Conservation (phyloP, 2,329 filamentous ascomycete species). For the Aspergillus intermedius region DNA sequence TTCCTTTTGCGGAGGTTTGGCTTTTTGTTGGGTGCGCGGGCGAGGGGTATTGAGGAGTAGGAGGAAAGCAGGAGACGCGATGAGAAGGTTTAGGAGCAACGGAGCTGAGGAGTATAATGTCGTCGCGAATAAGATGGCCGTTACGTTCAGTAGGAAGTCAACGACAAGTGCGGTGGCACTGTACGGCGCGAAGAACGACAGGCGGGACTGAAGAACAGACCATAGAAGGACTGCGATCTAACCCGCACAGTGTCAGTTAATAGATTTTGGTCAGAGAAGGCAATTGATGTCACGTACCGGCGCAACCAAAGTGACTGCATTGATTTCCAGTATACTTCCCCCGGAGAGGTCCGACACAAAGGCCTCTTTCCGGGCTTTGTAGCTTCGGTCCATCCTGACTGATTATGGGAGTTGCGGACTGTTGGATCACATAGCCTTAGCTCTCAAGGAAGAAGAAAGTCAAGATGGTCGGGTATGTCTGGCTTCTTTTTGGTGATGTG, state of each 20-base stretch:
- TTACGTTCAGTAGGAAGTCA: slow-evolving; percentile 85
- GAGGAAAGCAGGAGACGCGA: slow-evolving; percentile 64
- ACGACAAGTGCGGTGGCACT: slow-evolving; percentile 59
- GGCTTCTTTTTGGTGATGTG: background rate
- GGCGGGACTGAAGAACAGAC: slow-evolving; percentile 78
- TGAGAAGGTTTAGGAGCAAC: slow-evolving; percentile 64
- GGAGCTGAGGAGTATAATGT: slow-evolving; percentile 76
- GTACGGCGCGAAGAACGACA: slow-evolving; percentile 76
- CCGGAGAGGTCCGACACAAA: slow-evolving; percentile 90
- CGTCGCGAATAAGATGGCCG: slow-evolving; percentile 71
- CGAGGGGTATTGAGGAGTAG: slow-evolving; percentile 45
- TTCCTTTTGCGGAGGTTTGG: slow-evolving; percentile 27
- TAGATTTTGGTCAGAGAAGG: slow-evolving; percentile 2
- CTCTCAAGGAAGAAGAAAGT: background rate
- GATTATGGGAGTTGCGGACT: background rate
- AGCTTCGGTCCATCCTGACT: slow-evolving; percentile 46
- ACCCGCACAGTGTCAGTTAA: slow-evolving; percentile 2
- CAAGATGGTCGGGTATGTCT: background rate
- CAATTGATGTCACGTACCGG: slow-evolving; percentile 55
- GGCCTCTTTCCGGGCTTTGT: slow-evolving; percentile 89
- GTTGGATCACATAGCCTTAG: background rate
- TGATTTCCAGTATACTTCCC: slow-evolving; percentile 77
- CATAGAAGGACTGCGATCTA: slow-evolving; percentile 79
- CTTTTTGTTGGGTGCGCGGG: slow-evolving; percentile 25
- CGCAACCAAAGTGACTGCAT: slow-evolving; percentile 74